Evolutionary conservation across 176 grass and related monocot species (phyloP), one percentile per base, ranked within the genome.

Genomic region (Echinochloa phyllopogon): DNA sequence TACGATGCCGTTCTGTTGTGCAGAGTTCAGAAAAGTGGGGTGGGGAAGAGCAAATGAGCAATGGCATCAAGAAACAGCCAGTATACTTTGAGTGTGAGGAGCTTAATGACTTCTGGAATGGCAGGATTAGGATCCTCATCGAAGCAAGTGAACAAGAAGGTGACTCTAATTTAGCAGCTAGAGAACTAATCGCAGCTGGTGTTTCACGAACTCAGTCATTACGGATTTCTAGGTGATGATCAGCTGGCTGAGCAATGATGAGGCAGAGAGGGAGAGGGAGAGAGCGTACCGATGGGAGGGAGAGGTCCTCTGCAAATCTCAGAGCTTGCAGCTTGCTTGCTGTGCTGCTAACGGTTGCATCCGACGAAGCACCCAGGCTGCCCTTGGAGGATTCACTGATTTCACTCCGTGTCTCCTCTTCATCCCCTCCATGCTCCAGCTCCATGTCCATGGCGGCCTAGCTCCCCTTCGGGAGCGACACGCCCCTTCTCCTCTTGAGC

Each of bases 301-400:
- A 91, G 56, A 97, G 84, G 84, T 95, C 92, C 84, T 97, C 95
- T 39, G 86, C 90, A 65, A 93, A 64, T 76, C 95, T 86, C 47
- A 97, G 47, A 70, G 84, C 88, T 88, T 94, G 90, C 6, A 83
- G 85, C 69, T 91, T 87, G 85, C 71, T 84, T 7, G 83, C 74
- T 48, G 73, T 57, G 59, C 78, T 53, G 79, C 79, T 74, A 73
- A 85, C 76, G 64, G 88, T 71, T 12, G 81, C 77, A 38, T 87
- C 90, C 51, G 83, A 87, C 14, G 73, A 87, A 24, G 73, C 85
- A 16, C 84, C 53, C 40, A n/a, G 36, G 40, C 69, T 72, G 45
- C 76, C 56, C 25, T 33, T 90, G 80, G 72, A 72, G 29, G 71
- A 72, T 51, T 75, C 55, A 13, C 70, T 67, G 38, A 65, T 67